A percentile compares a stretch with the other conserved stretches of the same genome.
phyloP scores from a whole-genome alignment of 345 rosid genomes.

The Moricandia moricandioides region DNA sequence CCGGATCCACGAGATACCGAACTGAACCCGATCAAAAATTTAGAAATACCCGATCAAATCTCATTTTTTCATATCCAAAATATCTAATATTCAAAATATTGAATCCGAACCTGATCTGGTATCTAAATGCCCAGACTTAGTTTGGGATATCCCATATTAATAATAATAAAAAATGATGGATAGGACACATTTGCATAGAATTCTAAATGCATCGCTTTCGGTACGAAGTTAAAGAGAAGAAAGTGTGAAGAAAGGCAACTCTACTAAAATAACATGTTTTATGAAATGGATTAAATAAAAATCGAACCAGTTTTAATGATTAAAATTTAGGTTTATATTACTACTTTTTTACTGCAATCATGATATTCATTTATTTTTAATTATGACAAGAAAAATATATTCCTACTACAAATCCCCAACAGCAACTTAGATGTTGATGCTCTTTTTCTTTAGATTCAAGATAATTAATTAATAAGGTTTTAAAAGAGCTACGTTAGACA shows the following conservation, averaged over 20 bases:
- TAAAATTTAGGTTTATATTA: neutral
- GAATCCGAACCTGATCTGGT: too few relatives aligned
- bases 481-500: neutral
- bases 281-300: neutral
- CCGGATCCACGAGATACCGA: too few relatives aligned
- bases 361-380: conserved; percentile 6
- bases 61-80: too few relatives aligned
- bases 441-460: conserved; percentile 6
- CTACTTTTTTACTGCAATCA: conserved; percentile 18
- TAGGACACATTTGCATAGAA: conserved; percentile 1
- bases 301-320: neutral
- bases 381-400: conserved; percentile 7
- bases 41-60: too few relatives aligned
- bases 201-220: neutral
- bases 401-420: neutral
- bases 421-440: conserved; percentile 1
- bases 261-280: neutral
- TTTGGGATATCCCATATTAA: too few relatives aligned
- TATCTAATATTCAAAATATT: too few relatives aligned
- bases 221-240: neutral
- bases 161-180: neutral
- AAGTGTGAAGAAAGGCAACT: neutral
- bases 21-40: too few relatives aligned
- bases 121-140: too few relatives aligned
- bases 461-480: neutral